Conservation (phyloP, 345 rosid species). For the Jatropha curcas region DNA sequence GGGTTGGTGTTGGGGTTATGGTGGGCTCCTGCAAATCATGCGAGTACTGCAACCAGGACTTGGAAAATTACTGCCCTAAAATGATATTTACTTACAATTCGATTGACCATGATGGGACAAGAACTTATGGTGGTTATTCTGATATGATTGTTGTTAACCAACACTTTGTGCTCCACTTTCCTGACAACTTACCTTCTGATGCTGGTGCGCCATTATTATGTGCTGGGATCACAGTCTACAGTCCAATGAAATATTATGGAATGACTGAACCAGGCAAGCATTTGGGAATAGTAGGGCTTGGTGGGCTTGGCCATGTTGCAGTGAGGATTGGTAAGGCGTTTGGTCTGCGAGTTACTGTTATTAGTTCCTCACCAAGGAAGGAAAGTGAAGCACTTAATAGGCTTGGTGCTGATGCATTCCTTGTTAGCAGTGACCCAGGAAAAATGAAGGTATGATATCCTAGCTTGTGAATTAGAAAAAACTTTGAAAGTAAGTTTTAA, state of each 20-base stretch:
- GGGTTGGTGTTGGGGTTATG: constrained; percentile 80
- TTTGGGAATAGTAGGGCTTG: constrained; percentile 85
- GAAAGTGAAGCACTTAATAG: constrained; percentile 52
- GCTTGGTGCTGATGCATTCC: constrained; percentile 64
- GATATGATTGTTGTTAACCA: constrained; percentile 71
- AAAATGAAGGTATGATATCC: constrained; percentile 59
- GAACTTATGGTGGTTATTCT: constrained; percentile 73
- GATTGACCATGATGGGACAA: constrained; percentile 50
- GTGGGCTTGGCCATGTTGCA: constrained; percentile 93
- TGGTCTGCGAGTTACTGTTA: constrained; percentile 82
- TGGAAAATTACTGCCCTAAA: constrained; percentile 73
- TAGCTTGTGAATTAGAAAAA: neutral
- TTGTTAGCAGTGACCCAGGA: constrained; percentile 54
- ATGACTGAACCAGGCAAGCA: constrained; percentile 82
- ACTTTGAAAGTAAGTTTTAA: neutral
- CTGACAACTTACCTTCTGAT: constrained; percentile 63
- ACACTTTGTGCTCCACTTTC: constrained; percentile 61
- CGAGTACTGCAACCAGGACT: constrained; percentile 65
- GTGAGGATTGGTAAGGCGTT: constrained; percentile 85
- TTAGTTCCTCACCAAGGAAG: constrained; percentile 62
- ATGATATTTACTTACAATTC: constrained; percentile 59
- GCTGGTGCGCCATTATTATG: constrained; percentile 77
- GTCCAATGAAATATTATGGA: constrained; percentile 90
- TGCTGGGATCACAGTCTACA: constrained; percentile 86
- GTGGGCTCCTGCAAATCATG: constrained; percentile 72